Evolutionary conservation across 2,329 filamentous ascomycete species (phyloP), one percentile per base, ranked within the genome.

Genomic region (Aspergillus aculeatus): DNA sequence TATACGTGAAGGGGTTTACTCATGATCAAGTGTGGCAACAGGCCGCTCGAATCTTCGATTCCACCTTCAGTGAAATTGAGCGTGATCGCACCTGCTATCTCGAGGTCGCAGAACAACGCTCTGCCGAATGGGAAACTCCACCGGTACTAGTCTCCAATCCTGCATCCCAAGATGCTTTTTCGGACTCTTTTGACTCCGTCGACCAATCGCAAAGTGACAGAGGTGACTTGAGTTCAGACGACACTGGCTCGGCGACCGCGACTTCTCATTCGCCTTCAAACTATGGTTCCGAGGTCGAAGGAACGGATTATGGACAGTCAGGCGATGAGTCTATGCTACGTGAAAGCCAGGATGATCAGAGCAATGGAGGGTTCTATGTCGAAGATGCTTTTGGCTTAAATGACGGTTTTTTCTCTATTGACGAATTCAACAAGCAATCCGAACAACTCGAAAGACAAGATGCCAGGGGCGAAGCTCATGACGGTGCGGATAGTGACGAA

Each of bases 361-460:
- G 31, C 24, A 51, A 79, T 4, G 75, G 78, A 1, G 83, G 83
- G 52, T 83, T 84, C 44, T 88, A 89, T 61, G 79, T 86, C 9
- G 82, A 88, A 67, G 92, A 98, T 70, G 87, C 87, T 4, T 83
- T 95, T 71, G 92, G 92, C 6, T 85, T 99, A 32, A 98, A 99
- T 70, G 95, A 99, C 71, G 94, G 92, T 5, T 99, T 99, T 80
- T 99, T 99, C 79, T 96, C 92, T 16, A 94, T 99, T 69, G 93
- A 98, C 69, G 88, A 96, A 61, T 99, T 99, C 84, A 99, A 99
- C 81, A 91, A 89, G 73, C 91, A 96, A 72, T 91, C 92, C 2
- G 91, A 96, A 69, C 89, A 89, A 72, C 87, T 97, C 52, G 95
- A 99, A 75, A 87, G 91, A 64, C 89, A 92, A 74, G 94, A 98